These are phyloP conservation scores for Conidiobolus incongruus DNA, from an alignment of 371 early-diverging fungal species.

Conservation along the genomic window DNA sequence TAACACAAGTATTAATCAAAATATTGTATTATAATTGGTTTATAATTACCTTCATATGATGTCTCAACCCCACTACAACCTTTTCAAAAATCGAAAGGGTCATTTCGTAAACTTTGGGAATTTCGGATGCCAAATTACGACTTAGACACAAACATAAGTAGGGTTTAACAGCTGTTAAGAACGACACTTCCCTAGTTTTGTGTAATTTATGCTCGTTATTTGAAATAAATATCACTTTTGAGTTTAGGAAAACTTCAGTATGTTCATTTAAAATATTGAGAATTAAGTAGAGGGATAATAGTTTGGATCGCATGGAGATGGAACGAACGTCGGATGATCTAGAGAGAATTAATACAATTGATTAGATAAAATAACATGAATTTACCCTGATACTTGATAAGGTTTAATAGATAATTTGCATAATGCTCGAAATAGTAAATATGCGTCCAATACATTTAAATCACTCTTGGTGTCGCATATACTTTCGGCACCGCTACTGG, in stretches of 20 bases:
- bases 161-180: slow-evolving; percentile 33
- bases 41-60: slow-evolving; percentile 24
- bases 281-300: slow-evolving; percentile 32
- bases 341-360: slow-evolving; percentile 9
- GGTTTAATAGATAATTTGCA: slow-evolving; percentile 77
- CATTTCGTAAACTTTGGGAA: slow-evolving; percentile 61
- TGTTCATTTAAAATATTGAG: slow-evolving; percentile 6
- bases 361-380: neutral
- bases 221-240: slow-evolving; percentile 11
- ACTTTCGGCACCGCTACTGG: neutral
- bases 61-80: slow-evolving; percentile 37
- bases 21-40: neutral
- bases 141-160: slow-evolving; percentile 34
- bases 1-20: slow-evolving; percentile 3
- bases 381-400: slow-evolving; percentile 2
- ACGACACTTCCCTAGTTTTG: slow-evolving; percentile 13
- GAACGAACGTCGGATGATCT: slow-evolving; percentile 15
- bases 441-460: slow-evolving; percentile 34
- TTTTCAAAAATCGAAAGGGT: slow-evolving; percentile 61
- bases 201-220: slow-evolving; percentile 9
- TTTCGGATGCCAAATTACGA: slow-evolving; percentile 29
- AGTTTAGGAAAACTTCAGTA: slow-evolving; percentile 25
- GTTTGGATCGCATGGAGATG: slow-evolving; percentile 32
- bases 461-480: neutral
- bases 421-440: slow-evolving; percentile 71